A percentile compares a stretch with the other conserved stretches of the same genome.
These are phyloP conservation scores for Gymnopilus dilepis DNA, from an alignment of 768 basidiomycete species.

Conservation along the genomic window DNA sequence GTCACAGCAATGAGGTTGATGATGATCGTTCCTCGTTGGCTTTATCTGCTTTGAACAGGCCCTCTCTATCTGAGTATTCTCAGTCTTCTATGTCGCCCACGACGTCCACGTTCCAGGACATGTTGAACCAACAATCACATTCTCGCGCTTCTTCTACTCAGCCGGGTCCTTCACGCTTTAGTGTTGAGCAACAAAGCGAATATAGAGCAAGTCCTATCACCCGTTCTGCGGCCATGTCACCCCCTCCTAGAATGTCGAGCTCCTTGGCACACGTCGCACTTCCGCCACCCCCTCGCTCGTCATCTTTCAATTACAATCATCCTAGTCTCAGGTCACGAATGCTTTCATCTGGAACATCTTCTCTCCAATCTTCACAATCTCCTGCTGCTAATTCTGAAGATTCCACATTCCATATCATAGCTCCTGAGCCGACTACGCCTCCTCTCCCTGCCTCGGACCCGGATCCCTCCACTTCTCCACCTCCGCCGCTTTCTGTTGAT, in stretches of 20 bases:
- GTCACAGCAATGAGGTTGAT: constrained; percentile 41
- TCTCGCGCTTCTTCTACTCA: constrained; percentile 29
- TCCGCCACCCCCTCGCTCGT: constrained; percentile 57
- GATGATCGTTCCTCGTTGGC: constrained; percentile 54
- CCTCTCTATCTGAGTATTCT: constrained; percentile 70
- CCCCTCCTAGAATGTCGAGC: constrained; percentile 71
- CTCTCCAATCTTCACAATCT: constrained; percentile 24
- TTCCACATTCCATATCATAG: constrained; percentile 40
- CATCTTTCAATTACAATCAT: constrained; percentile 35
- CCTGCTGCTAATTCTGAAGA: constrained; percentile 29
- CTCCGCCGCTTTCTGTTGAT: constrained; percentile 43
- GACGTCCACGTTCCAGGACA: constrained; percentile 80
- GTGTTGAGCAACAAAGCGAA: constrained; percentile 28
- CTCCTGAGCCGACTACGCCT: constrained; percentile 50
- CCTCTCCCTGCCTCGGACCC: constrained; percentile 42
- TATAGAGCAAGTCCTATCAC: constrained; percentile 35
- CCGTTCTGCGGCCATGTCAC: constrained; percentile 49
- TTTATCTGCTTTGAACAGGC: constrained; percentile 54
- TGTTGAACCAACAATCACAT: constrained; percentile 39
- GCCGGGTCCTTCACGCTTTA: constrained; percentile 33
- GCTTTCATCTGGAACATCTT: constrained; percentile 27
- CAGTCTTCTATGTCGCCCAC: constrained; percentile 68
- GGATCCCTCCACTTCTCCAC: constrained; percentile 3
- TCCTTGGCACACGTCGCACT: constrained; percentile 61
- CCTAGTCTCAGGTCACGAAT: constrained; percentile 11